A percentile compares a stretch with the other conserved stretches of the same genome.
Evolutionary conservation across 2,329 filamentous ascomycete species (phyloP).

Genomic region (Fusarium foetens): DNA sequence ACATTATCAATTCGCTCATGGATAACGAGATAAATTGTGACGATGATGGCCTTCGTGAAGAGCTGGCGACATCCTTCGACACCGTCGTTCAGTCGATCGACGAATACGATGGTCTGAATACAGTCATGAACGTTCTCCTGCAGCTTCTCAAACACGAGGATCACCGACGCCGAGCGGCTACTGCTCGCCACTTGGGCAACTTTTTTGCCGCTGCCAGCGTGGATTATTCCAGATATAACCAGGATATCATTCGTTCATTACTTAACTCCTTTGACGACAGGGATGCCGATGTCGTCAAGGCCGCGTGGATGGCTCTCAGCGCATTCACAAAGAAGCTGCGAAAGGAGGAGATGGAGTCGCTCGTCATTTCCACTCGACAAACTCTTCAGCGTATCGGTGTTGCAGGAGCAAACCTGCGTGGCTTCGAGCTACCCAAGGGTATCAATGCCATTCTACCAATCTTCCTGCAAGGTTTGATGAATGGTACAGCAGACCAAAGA

Average conservation of each 20-base stretch:
- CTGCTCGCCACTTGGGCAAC: conserved; percentile 80
- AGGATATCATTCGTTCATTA: conserved; percentile 90
- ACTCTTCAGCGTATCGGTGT: conserved; percentile 90
- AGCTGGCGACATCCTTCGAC: conserved; percentile 85
- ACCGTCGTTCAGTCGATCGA: conserved; percentile 92
- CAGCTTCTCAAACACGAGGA: conserved; percentile 92
- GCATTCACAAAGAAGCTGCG: conserved; percentile 88
- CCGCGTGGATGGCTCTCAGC: conserved; percentile 86
- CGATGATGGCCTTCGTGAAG: conserved; percentile 76
- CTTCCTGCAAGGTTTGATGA: conserved; percentile 97
- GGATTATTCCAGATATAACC: conserved; percentile 95
- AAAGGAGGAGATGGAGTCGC: conserved; percentile 97
- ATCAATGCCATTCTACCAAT: conserved; percentile 97
- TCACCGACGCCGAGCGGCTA: conserved; percentile 81
- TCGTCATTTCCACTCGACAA: conserved; percentile 87
- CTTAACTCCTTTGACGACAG: conserved; percentile 92
- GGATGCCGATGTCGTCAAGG: conserved; percentile 85
- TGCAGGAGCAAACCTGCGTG: conserved; percentile 82
- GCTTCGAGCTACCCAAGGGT: conserved; percentile 93
- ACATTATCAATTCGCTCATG: conserved; percentile 92
- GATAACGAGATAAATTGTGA: conserved; percentile 85
- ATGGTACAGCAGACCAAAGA: conserved; percentile 90
- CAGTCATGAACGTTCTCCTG: conserved; percentile 92
- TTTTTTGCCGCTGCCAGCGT: conserved; percentile 86
- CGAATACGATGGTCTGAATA: conserved; percentile 95